phyloP scores from a whole-genome alignment of 768 basidiomycete species.

The Suillus brevipes region DNA sequence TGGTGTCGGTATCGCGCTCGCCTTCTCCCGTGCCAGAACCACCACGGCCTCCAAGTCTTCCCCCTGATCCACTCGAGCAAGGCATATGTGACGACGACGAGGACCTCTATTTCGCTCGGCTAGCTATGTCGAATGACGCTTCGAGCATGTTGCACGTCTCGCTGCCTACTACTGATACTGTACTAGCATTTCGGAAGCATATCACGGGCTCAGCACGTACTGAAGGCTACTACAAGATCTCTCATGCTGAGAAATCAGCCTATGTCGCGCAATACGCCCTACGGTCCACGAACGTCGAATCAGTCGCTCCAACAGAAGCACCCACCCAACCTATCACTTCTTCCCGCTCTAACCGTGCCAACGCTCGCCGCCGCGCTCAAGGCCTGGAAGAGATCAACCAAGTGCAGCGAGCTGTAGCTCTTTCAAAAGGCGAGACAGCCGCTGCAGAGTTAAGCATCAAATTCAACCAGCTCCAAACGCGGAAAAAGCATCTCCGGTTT shows the following conservation, averaged over 20 bases:
- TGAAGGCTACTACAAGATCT: conserved; percentile 95
- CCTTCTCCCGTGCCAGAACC: conserved; percentile 49
- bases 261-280: conserved; percentile 89
- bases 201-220: conserved; percentile 86
- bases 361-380: conserved; percentile 85
- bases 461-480: conserved; percentile 96
- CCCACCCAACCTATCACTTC: conserved; percentile 61
- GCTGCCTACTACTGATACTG: conserved; percentile 40
- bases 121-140: conserved; percentile 27
- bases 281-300: conserved; percentile 49
- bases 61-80: conserved; percentile 52
- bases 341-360: conserved; percentile 89
- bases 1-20: conserved; percentile 50
- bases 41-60: conserved; percentile 43
- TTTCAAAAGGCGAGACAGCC: conserved; percentile 74
- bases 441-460: conserved; percentile 80
- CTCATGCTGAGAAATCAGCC: conserved; percentile 84
- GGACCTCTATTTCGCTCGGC: conserved; percentile 76
- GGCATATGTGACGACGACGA: conserved; percentile 85
- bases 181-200: conserved; percentile 69
- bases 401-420: conserved; percentile 75
- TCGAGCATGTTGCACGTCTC: conserved; percentile 24
- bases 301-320: conserved; percentile 41
- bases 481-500: conserved; percentile 97
- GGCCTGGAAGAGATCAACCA: conserved; percentile 95